Conservation (phyloP, 192 early-diverging fungal species). For the Coemansia sp. region DNA sequence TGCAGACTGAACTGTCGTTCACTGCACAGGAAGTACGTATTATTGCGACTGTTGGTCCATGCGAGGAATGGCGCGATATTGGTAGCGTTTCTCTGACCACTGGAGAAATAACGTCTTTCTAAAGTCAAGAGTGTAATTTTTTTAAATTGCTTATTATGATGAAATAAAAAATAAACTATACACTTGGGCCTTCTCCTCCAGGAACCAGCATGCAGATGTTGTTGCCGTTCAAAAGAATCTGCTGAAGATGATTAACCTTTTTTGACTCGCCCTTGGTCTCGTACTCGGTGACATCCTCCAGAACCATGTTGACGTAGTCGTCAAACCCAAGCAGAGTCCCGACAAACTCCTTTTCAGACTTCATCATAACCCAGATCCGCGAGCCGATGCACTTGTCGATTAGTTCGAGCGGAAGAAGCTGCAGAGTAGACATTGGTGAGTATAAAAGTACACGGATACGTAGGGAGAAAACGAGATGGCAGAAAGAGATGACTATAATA, state of each 20-base stretch:
- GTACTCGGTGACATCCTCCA: conserved; percentile 91
- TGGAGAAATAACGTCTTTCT: conserved; percentile 4
- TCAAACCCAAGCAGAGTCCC: conserved; percentile 97
- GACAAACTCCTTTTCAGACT: conserved; percentile 94
- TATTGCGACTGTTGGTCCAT: conserved; percentile 27
- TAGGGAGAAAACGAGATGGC: too few species aligned
- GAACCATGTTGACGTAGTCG: conserved; percentile 97
- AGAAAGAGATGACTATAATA: neutral
- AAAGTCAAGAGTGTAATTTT: neutral
- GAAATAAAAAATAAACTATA: neutral
- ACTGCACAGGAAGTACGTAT: conserved; percentile 22
- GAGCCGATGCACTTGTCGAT: conserved; percentile 98
- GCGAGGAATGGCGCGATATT: conserved; percentile 29
- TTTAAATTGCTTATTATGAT: too few species aligned
- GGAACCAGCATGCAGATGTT: conserved; percentile 92
- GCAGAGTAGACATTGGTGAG: conserved; percentile 39
- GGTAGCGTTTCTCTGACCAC: conserved; percentile 18
- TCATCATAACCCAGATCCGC: conserved; percentile 97
- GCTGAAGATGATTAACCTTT: conserved; percentile 74
- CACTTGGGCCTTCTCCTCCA: conserved; percentile 21
- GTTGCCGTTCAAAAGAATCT: conserved; percentile 95
- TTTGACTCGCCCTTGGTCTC: conserved; percentile 72
- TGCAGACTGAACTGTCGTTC: conserved; percentile 18
- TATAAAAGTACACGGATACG: too few species aligned
- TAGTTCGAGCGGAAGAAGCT: conserved; percentile 74